phyloP scores from a whole-genome alignment of 768 basidiomycete genomes.

The Amanita molliuscula region DNA sequence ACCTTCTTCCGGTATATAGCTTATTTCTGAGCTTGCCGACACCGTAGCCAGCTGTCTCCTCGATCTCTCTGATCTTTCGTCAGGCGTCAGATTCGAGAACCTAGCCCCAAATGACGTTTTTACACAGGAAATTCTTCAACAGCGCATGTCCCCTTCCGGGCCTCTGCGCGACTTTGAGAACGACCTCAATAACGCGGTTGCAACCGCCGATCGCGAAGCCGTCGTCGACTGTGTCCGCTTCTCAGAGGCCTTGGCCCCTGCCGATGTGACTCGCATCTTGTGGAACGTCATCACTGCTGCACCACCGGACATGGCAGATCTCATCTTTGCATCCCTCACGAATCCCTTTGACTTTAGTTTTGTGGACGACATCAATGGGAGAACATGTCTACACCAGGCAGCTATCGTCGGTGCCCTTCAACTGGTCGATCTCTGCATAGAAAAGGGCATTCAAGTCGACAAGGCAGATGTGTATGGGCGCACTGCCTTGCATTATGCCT shows the following conservation, averaged over 20 bases:
- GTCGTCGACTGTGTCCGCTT: conserved; percentile 63
- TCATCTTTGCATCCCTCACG: conserved; percentile 59
- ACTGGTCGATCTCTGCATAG: conserved; percentile 74
- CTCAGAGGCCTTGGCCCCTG: conserved; percentile 55
- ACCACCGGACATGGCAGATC: conserved; percentile 56
- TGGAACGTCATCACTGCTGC: conserved; percentile 91
- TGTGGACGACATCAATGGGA: conserved; percentile 93
- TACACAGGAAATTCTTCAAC: conserved; percentile 58
- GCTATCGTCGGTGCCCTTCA: conserved; percentile 74
- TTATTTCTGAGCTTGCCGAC: conserved; percentile 92
- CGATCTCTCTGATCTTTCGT: conserved; percentile 67
- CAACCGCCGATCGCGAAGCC: conserved; percentile 43
- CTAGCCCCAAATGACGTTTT: conserved; percentile 68
- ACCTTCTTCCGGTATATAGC: conserved; percentile 29
- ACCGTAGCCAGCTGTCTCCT: conserved; percentile 79
- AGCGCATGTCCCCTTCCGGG: conserved; percentile 50
- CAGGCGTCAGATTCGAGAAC: conserved; percentile 71
- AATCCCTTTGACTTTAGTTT: conserved; percentile 81
- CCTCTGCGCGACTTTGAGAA: conserved; percentile 85
- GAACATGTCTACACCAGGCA: conserved; percentile 90
- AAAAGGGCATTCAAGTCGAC: conserved; percentile 57
- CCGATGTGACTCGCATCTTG: conserved; percentile 79
- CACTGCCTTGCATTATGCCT: conserved; percentile 89
- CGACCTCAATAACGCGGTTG: conserved; percentile 72
- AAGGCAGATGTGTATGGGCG: conserved; percentile 87